A percentile compares a stretch with the other conserved stretches of the same genome.
phyloP scores from a whole-genome alignment of 768 basidiomycete species.

The Panaeolus cyanescens region DNA sequence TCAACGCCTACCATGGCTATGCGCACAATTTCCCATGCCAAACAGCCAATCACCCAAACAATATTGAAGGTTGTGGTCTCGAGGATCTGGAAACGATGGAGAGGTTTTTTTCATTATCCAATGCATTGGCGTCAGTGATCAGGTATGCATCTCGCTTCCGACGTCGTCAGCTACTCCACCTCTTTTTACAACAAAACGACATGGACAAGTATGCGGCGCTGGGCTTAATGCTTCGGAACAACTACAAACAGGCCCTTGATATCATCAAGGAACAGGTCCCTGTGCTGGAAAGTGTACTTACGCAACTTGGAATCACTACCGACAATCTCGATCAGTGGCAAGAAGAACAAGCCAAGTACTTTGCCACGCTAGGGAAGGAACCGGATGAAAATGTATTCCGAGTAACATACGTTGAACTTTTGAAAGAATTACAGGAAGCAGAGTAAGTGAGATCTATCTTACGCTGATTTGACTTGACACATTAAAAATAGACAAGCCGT shows the following conservation, averaged over 20 bases:
- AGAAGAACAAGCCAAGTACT: conserved; percentile 25
- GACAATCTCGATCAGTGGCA: conserved; percentile 22
- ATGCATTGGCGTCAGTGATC: conserved; percentile 1
- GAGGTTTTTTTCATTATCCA: conserved; percentile 8
- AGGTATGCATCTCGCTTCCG: conserved; percentile 2
- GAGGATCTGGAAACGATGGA: conserved; percentile 12
- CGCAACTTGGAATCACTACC: conserved; percentile 8
- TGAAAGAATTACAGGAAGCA: conserved; percentile 13
- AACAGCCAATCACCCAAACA: conserved; percentile 1
- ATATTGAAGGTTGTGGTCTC: conserved; percentile 8
- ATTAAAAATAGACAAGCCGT: too few species aligned
- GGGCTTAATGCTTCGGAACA: conserved; percentile 1
- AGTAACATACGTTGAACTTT: conserved; percentile 32
- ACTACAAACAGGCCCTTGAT: conserved; percentile 6
- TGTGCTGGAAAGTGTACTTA: background rate
- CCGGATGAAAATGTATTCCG: conserved; percentile 23
- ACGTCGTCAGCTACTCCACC: conserved; percentile 4
- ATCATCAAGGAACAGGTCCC: conserved; percentile 7
- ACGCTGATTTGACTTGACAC: too few species aligned
- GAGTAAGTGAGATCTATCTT: background rate
- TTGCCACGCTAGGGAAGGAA: conserved; percentile 26
- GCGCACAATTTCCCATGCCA: conserved; percentile 10
- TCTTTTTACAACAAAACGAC: conserved; percentile 8
- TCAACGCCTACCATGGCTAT: conserved; percentile 12
- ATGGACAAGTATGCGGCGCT: conserved; percentile 8